Evolutionary conservation across 2,329 filamentous ascomycete genomes (phyloP).

Genomic region (Cordyceps tenuipes): DNA sequence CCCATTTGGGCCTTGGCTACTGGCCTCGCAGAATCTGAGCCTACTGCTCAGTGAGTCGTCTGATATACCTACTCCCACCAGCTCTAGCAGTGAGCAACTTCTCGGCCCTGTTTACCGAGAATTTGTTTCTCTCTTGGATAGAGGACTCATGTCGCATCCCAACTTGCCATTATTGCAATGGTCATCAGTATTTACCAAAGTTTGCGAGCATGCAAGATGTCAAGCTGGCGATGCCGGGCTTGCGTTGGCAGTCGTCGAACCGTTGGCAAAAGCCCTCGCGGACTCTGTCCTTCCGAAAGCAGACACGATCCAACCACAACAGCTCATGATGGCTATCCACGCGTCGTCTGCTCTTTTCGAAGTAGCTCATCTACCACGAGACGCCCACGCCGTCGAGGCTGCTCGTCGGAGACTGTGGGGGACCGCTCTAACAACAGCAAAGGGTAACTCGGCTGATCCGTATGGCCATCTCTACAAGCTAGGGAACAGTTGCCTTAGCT

Average conservation of each 20-base stretch:
- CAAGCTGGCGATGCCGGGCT: slow-evolving; percentile 62
- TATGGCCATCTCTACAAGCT: slow-evolving; percentile 60
- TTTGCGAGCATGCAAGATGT: slow-evolving; percentile 47
- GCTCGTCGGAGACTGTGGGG: slow-evolving; percentile 58
- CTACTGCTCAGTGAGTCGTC: slow-evolving; percentile 30
- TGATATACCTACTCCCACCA: slow-evolving; percentile 16
- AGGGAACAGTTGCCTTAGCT: slow-evolving; percentile 42
- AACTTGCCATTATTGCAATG: slow-evolving; percentile 39
- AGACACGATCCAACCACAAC: not conserved
- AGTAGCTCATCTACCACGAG: slow-evolving; percentile 46
- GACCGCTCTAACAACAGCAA: slow-evolving; percentile 20
- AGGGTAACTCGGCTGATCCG: slow-evolving; percentile 47
- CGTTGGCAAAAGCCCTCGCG: slow-evolving; percentile 50
- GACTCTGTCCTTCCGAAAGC: slow-evolving; percentile 24
- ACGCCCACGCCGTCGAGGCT: slow-evolving; percentile 55
- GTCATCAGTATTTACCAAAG: slow-evolving; percentile 47
- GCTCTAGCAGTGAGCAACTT: slow-evolving; percentile 30
- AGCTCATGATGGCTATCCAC: not conserved
- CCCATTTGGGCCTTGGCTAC: slow-evolving; percentile 43
- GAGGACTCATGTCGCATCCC: slow-evolving; percentile 45
- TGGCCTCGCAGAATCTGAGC: slow-evolving; percentile 39
- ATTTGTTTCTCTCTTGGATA: slow-evolving; percentile 57
- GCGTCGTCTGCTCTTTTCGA: slow-evolving; percentile 36
- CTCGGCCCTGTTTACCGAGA: slow-evolving; percentile 63
- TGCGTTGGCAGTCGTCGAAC: slow-evolving; percentile 61